Conservation (phyloP, 2,329 filamentous ascomycete species). For the Tricladium varicosporioides region DNA sequence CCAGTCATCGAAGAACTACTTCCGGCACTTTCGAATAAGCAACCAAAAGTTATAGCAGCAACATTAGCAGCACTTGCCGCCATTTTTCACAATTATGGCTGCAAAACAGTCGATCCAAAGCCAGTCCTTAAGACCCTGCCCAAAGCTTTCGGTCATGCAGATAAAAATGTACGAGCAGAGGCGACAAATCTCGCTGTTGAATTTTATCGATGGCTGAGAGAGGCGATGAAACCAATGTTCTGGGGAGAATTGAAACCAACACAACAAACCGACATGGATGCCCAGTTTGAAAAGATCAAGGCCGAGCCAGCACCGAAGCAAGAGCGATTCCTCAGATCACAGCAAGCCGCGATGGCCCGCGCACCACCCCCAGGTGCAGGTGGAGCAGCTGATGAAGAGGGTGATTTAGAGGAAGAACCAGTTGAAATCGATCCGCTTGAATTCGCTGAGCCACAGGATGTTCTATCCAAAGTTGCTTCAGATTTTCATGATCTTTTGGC, state of each 20-base stretch:
- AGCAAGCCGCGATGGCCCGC: slow-evolving; percentile 80
- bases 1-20: slow-evolving; percentile 90
- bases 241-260: slow-evolving; percentile 95
- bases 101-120: slow-evolving; percentile 91
- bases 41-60: slow-evolving; percentile 81
- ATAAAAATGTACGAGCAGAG: slow-evolving; percentile 96
- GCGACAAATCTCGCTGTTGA: slow-evolving; percentile 90
- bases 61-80: slow-evolving; percentile 74
- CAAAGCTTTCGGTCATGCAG: slow-evolving; percentile 90
- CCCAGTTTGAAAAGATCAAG: slow-evolving; percentile 91
- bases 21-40: slow-evolving; percentile 79
- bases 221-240: slow-evolving; percentile 97
- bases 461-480: slow-evolving; percentile 75
- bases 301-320: slow-evolving; percentile 85
- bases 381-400: slow-evolving; percentile 57
- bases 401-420: slow-evolving; percentile 53
- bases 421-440: slow-evolving; percentile 79
- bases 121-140: slow-evolving; percentile 83
- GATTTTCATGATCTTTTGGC: slow-evolving; percentile 80
- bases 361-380: slow-evolving; percentile 59
- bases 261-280: slow-evolving; percentile 90
- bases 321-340: slow-evolving; percentile 81
- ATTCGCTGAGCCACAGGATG: slow-evolving; percentile 82
- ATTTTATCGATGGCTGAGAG: slow-evolving; percentile 93
- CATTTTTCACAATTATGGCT: slow-evolving; percentile 92